phyloP scores from a whole-genome alignment of 108 stramenopile species.

The Pseudonitzschia multistriata region DNA sequence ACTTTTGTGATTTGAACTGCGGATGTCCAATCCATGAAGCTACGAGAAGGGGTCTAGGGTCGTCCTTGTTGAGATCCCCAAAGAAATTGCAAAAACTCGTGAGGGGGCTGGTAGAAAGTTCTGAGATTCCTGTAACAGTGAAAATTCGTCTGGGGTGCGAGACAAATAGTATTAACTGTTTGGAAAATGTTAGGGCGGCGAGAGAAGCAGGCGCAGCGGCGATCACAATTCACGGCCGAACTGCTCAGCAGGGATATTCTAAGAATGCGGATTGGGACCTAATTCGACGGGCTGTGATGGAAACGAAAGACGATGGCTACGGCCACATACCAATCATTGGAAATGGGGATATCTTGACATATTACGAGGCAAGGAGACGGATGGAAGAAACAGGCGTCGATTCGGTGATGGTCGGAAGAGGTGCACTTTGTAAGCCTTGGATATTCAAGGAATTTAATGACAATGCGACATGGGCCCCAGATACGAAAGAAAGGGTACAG shows the following conservation, averaged over 20 bases:
- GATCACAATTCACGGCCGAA: slow-evolving; percentile 46
- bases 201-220: slow-evolving; percentile 41
- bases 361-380: slow-evolving; percentile 37
- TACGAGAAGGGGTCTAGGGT: slow-evolving; percentile 45
- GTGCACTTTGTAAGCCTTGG: slow-evolving; percentile 48
- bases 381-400: slow-evolving; percentile 40
- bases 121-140: slow-evolving; percentile 38
- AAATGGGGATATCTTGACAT: slow-evolving; percentile 50
- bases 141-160: slow-evolving; percentile 41
- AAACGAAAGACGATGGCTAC: slow-evolving; percentile 14
- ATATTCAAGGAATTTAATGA: slow-evolving; percentile 36
- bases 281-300: slow-evolving; percentile 34
- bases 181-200: slow-evolving; percentile 20
- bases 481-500: slow-evolving; percentile 23
- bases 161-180: slow-evolving; percentile 24
- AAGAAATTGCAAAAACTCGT: slow-evolving; percentile 39
- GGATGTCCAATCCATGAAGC: slow-evolving; percentile 54
- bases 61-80: slow-evolving; percentile 37
- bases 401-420: slow-evolving; percentile 48
- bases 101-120: slow-evolving; percentile 29
- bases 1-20: slow-evolving; percentile 49
- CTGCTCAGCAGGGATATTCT: slow-evolving; percentile 42
- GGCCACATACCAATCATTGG: slow-evolving; percentile 38
- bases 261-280: slow-evolving; percentile 40
- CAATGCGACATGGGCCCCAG: slow-evolving; percentile 21